These are phyloP conservation scores for Emergomyces pasteurianus DNA, from an alignment of 2,329 filamentous ascomycete species.

Conservation along the genomic window DNA sequence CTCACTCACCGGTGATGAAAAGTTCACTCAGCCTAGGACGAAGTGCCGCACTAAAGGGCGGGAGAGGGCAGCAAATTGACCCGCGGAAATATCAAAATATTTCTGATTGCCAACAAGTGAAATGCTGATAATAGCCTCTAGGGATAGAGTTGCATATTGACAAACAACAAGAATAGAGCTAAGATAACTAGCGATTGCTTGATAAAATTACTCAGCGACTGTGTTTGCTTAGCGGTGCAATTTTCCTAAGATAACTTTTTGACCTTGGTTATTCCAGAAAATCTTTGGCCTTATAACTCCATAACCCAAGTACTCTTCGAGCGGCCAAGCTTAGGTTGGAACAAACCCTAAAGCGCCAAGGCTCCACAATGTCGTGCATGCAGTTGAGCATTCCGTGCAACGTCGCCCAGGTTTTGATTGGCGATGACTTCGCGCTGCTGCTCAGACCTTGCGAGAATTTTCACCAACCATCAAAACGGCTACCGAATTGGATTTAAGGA, in stretches of 20 bases:
- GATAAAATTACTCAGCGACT: not conserved
- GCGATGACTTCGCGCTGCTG: not conserved
- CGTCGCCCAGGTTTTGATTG: not conserved
- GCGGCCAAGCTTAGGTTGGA: not conserved
- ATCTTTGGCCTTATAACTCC: not conserved
- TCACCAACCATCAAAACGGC: not conserved
- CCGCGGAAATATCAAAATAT: not conserved
- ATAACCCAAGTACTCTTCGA: not conserved
- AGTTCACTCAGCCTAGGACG: not conserved
- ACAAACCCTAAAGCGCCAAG: too few relatives aligned
- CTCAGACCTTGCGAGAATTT: not conserved
- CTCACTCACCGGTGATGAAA: not conserved
- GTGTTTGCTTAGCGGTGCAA: not conserved
- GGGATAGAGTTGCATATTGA: not conserved
- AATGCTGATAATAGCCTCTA: not conserved
- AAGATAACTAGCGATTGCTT: too few relatives aligned
- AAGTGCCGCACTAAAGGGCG: not conserved
- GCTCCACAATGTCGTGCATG: not conserved
- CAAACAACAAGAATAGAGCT: too few relatives aligned
- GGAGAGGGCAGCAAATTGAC: not conserved
- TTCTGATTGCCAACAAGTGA: not conserved
- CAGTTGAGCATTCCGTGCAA: not conserved
- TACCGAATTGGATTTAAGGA: not conserved
- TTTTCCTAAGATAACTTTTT: not conserved
- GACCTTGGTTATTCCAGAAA: not conserved